Evolutionary conservation across 306 rosid species (phyloP).

Genomic region (Boehmeria nivea): DNA sequence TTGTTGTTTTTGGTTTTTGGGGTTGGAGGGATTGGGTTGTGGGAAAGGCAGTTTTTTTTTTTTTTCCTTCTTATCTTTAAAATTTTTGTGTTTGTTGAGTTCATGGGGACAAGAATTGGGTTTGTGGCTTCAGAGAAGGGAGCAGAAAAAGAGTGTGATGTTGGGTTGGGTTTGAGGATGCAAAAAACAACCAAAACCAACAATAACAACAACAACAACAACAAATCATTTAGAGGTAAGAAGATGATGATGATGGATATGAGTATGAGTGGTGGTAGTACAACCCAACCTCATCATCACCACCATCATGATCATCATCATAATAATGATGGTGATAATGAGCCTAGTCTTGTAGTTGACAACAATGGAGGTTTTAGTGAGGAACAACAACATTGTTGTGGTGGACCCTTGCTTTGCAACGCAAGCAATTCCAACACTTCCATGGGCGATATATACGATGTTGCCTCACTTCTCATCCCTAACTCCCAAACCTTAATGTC

Average conservation of each 20-base stretch:
- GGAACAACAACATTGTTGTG: constrained; percentile 2
- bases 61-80: neutral
- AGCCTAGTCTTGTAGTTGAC: constrained; percentile 7
- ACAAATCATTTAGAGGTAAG: constrained; percentile 12
- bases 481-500: constrained; percentile 15
- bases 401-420: constrained; percentile 21
- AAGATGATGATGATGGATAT: constrained; percentile 16
- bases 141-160: constrained; percentile 22
- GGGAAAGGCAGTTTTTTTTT: constrained; percentile 10
- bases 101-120: constrained; percentile 29
- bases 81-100: neutral
- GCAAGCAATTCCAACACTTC: constrained; percentile 12
- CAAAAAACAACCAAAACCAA: constrained; percentile 12
- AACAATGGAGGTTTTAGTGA: constrained; percentile 18
- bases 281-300: constrained; percentile 1
- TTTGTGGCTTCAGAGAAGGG: constrained; percentile 26
- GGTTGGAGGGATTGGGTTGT: constrained; percentile 14
- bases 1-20: constrained; percentile 1
- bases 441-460: constrained; percentile 7
- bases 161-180: constrained; percentile 36
- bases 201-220: constrained; percentile 7
- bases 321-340: constrained; percentile 11
- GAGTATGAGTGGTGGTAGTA: neutral
- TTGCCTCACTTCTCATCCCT: constrained; percentile 19
- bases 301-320: constrained; percentile 8